Evolutionary conservation across 2,329 filamentous ascomycete genomes (phyloP), one percentile per base, ranked within the genome.

Genomic region (Hypoxylon sp.): DNA sequence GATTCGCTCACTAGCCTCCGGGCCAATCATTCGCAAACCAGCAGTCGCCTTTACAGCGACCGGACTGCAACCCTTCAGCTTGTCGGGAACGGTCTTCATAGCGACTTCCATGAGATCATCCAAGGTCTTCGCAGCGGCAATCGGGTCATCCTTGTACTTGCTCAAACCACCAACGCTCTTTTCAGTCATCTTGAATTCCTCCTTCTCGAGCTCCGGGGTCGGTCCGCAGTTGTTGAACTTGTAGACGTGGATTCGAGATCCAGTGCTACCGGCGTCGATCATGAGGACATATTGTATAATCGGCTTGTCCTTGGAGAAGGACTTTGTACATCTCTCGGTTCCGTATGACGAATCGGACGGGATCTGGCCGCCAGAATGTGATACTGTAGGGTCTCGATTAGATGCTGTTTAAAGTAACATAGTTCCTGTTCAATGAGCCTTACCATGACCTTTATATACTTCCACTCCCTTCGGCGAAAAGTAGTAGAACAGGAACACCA

Each of bases 1-100:
- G 69, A 98, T 98, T 70, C 90, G 91, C 66, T 93, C 83, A 78
- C 93, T 94, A 82, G 91, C 90, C 72, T 97, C 91, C 10, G 87
- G 81, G 19, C 95, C 96, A 65, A 98, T 87, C 80, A 97, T 89
- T 77, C 96, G 92, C 69, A 99, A 86, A 74, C 96, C 96, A 69
- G 96, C 96, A 0, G 96, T 99, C 47, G 96, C 96, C 84, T 99
- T 99, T 72, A 99, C 95, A n/a, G 96, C 95, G 68, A 99, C 86
- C 6, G 96, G 96, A 51, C 92, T 93, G 86, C 96, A 99, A n/a
- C 88, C 84, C 83, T 96, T 95, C 78, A 98, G 89, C 76, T 92
- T 91, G 66, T 97, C 92, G 52, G 96, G 97, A 5, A 99, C 94
- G 44, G 86, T 89, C 74, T 91, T 83, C 83, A 99, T 86, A 21